Percentiles rank a stretch among this genome's conserved stretches.
Evolutionary conservation across 192 early-diverging fungal species (phyloP).

Genomic region (Backusella sp.): DNA sequence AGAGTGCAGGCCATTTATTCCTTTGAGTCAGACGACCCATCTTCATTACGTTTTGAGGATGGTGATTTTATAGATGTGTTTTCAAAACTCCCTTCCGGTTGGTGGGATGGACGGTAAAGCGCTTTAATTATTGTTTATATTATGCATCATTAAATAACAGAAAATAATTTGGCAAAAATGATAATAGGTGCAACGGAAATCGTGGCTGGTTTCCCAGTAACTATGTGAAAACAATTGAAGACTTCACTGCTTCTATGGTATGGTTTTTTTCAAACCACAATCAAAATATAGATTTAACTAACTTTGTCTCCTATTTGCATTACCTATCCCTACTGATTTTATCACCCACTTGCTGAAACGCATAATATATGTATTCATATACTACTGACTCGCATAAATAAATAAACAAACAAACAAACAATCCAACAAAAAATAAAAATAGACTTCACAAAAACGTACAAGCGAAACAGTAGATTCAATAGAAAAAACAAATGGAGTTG

Average conservation of each 20-base stretch:
- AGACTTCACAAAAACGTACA: background rate
- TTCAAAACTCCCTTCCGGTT: slow-evolving; percentile 86
- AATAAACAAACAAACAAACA: background rate
- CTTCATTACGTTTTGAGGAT: slow-evolving; percentile 77
- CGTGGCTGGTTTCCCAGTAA: slow-evolving; percentile 93
- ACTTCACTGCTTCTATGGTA: slow-evolving; percentile 10
- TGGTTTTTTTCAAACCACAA: background rate
- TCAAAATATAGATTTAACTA: background rate
- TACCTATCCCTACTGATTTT: background rate
- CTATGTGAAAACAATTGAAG: slow-evolving; percentile 66
- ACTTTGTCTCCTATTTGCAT: background rate
- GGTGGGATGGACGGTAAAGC: slow-evolving; percentile 88
- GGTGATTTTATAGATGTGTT: slow-evolving; percentile 91
- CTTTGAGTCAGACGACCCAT: slow-evolving; percentile 76
- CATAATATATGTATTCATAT: background rate
- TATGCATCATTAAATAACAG: background rate
- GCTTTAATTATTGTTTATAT: background rate
- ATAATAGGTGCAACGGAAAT: slow-evolving; percentile 53
- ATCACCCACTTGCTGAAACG: background rate
- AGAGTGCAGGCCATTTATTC: slow-evolving; percentile 80
- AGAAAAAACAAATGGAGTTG: background rate
- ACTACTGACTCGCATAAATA: background rate
- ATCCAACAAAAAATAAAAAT: background rate
- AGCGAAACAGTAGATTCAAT: background rate
- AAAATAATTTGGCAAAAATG: background rate